Evolutionary conservation across 2,329 filamentous ascomycete species (phyloP).

Genomic region (Myriosclerotinia curreyana): DNA sequence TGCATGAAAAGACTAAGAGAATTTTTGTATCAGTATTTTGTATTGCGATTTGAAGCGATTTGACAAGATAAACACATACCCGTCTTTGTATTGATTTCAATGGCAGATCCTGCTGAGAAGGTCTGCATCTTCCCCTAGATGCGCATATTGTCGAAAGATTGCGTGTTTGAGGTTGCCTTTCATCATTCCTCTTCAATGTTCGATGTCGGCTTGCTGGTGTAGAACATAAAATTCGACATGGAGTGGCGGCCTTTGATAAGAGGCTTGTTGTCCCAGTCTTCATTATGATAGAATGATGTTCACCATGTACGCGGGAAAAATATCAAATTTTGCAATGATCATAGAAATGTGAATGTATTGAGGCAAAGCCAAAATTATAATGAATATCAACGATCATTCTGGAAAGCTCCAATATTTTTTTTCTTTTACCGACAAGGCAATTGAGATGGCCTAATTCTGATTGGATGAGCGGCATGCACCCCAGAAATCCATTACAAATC

Average conservation of each 20-base stretch:
- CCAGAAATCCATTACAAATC: slow-evolving; percentile 14
- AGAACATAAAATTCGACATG: slow-evolving; percentile 34
- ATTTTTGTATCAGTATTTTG: slow-evolving; percentile 9
- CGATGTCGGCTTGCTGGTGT: slow-evolving; percentile 31
- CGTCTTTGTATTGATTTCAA: slow-evolving; percentile 27
- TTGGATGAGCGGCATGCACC: slow-evolving; percentile 12
- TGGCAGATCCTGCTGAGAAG: not conserved
- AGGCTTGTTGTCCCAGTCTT: slow-evolving; percentile 37
- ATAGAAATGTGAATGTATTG: slow-evolving; percentile 16
- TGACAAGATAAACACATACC: slow-evolving; percentile 27
- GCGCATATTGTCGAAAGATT: slow-evolving; percentile 19
- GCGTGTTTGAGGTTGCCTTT: slow-evolving; percentile 29
- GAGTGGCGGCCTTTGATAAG: slow-evolving; percentile 36
- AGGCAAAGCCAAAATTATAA: slow-evolving; percentile 8
- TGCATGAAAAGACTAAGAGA: slow-evolving; percentile 36
- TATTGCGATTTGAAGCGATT: not conserved
- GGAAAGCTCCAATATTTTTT: slow-evolving; percentile 23
- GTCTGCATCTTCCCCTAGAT: not conserved
- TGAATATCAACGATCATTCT: slow-evolving; percentile 21
- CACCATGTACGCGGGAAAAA: not conserved
- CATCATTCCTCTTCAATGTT: slow-evolving; percentile 25
- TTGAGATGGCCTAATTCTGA: slow-evolving; percentile 10
- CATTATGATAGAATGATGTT: slow-evolving; percentile 29
- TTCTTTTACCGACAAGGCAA: slow-evolving; percentile 13
- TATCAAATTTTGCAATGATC: not conserved